Evolutionary conservation across 140 eudicot species (phyloP).

Genomic region (Flaveria floridana): DNA sequence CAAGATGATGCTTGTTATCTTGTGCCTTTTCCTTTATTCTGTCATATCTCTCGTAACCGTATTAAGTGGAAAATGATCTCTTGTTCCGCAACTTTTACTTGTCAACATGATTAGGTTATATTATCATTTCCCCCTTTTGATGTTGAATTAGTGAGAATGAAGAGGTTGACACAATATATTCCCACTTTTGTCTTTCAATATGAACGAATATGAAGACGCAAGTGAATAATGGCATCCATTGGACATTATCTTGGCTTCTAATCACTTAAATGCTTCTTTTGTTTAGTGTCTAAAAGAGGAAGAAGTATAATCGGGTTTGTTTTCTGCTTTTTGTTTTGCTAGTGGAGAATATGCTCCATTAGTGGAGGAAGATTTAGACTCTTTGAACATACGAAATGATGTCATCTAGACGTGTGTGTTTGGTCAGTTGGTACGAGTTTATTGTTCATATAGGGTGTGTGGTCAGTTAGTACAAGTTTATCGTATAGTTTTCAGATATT

Average conservation of each 20-base stretch:
- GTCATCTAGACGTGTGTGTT: background rate
- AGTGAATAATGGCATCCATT: constrained; percentile 19
- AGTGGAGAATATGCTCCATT: constrained; percentile 28
- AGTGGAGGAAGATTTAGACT: constrained; percentile 17
- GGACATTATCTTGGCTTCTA: constrained; percentile 7
- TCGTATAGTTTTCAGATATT: background rate
- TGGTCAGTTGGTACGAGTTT: no score
- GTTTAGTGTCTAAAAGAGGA: constrained; percentile 11
- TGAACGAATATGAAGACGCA: constrained; percentile 22
- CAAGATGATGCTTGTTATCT: constrained; percentile 13
- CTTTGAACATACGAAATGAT: background rate
- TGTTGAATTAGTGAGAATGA: constrained; percentile 25
- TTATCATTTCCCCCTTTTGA: constrained; percentile 11
- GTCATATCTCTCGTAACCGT: background rate
- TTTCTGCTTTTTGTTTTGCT: constrained; percentile 13
- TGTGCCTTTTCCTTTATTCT: constrained; percentile 9
- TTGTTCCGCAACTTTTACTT: background rate
- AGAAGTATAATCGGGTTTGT: constrained; percentile 2
- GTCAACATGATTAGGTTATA: constrained; percentile 10
- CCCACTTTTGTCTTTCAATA: constrained; percentile 27
- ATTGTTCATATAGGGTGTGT: no score
- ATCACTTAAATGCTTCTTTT: constrained; percentile 13
- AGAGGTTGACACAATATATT: constrained; percentile 24
- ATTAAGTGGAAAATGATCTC: background rate
- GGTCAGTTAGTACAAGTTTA: no score